phyloP scores from a whole-genome alignment of 2,329 filamentous ascomycete genomes.

The Talaromyces albobiverticillius region DNA sequence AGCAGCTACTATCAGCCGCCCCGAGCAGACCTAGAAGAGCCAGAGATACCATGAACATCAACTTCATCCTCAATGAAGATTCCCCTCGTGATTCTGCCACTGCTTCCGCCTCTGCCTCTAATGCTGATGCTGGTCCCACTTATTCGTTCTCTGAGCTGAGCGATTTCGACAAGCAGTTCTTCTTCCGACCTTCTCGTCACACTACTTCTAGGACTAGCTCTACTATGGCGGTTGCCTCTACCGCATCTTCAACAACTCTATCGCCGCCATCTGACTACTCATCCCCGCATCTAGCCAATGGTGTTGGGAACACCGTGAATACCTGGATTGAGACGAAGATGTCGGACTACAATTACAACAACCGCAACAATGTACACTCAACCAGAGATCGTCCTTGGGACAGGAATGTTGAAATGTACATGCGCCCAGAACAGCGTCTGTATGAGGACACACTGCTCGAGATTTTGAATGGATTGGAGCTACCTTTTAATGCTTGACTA shows the following conservation, averaged over 20 bases:
- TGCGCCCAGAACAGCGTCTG: neutral
- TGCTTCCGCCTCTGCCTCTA: neutral
- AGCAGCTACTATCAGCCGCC: neutral
- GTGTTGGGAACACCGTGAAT: too few species aligned
- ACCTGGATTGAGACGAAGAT: too few species aligned
- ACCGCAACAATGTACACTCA: neutral
- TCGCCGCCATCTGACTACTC: too few species aligned
- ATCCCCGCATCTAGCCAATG: too few species aligned
- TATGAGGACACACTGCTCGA: constrained; percentile 12
- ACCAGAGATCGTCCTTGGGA: neutral
- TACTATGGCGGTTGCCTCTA: too few species aligned
- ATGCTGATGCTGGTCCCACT: neutral
- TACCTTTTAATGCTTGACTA: constrained; percentile 3
- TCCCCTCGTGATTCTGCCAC: too few species aligned
- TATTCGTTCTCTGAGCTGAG: neutral
- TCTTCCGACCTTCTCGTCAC: neutral
- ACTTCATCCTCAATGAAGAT: constrained; percentile 1
- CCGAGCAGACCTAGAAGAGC: neutral
- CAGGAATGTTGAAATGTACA: neutral
- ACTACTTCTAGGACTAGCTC: too few species aligned
- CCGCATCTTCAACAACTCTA: too few species aligned
- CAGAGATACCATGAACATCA: constrained; percentile 3
- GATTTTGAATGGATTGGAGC: constrained; percentile 11
- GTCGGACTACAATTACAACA: neutral
- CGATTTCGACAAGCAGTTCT: neutral